Conservation (phyloP, 371 early-diverging fungal genomes). For the Mortierella sp. region DNA sequence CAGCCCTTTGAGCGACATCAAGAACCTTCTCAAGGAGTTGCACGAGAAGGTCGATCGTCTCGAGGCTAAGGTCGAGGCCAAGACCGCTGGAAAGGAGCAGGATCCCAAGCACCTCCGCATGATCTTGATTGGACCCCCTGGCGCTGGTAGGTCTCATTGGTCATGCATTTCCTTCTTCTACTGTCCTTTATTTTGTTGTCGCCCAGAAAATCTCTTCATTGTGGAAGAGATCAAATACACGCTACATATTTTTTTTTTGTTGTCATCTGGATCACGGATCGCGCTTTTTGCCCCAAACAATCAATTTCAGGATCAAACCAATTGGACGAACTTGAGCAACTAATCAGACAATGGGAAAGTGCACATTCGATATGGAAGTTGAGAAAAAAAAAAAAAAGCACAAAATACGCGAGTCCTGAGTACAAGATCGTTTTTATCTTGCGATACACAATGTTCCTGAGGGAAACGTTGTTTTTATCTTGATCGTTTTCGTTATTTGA, state of each 20-base stretch:
- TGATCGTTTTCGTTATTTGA: background rate
- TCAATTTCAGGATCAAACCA: too few relatives aligned
- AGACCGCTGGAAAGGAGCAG: slow-evolving; percentile 27
- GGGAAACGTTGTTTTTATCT: too few relatives aligned
- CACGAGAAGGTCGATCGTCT: slow-evolving; percentile 56
- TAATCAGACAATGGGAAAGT: too few relatives aligned
- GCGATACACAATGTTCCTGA: too few relatives aligned
- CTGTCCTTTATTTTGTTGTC: background rate
- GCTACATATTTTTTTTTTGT: too few relatives aligned
- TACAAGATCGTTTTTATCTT: too few relatives aligned
- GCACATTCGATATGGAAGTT: too few relatives aligned
- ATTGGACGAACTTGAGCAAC: too few relatives aligned
- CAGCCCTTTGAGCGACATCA: slow-evolving; percentile 55
- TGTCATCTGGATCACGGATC: background rate
- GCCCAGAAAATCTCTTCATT: background rate
- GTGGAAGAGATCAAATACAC: too few relatives aligned
- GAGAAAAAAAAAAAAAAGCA: too few relatives aligned
- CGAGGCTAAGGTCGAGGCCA: slow-evolving; percentile 51
- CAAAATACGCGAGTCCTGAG: too few relatives aligned
- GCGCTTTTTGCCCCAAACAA: too few relatives aligned
- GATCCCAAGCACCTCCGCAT: slow-evolving; percentile 73
- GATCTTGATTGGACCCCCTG: slow-evolving; percentile 99
- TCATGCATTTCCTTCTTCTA: background rate
- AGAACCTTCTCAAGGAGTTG: slow-evolving; percentile 54
- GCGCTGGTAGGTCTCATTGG: slow-evolving; percentile 77